Evolutionary conservation across 257 asterid genomes (phyloP).

Genomic region (Anisodus tanguticus): DNA sequence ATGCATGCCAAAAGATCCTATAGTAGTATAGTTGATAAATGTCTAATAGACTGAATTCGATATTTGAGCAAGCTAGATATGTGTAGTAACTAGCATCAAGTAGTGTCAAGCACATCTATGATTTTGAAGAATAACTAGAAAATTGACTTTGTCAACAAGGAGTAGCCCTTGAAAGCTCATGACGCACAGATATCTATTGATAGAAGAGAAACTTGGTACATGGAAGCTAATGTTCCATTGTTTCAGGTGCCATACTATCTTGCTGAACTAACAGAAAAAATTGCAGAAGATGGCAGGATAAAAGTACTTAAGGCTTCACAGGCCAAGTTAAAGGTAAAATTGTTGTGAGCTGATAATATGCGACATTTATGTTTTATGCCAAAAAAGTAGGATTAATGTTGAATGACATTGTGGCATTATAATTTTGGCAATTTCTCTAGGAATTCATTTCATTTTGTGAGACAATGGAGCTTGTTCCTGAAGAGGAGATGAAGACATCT

Average conservation of each 20-base stretch:
- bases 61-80: neutral
- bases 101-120: neutral
- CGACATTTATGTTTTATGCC: neutral
- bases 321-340: conserved; percentile 75
- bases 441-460: conserved; percentile 88
- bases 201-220: conserved; percentile 21
- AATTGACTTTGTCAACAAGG: neutral
- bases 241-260: conserved; percentile 82
- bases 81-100: neutral
- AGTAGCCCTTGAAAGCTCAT: neutral
- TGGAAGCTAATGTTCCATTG: conserved; percentile 2
- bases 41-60: no score
- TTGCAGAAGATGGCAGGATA: conserved; percentile 67
- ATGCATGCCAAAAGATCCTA: no score
- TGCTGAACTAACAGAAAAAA: conserved; percentile 76
- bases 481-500: conserved; percentile 68
- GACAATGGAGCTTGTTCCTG: conserved; percentile 90
- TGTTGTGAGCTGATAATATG: neutral
- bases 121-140: neutral
- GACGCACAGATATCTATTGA: neutral
- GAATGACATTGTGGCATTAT: neutral
- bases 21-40: no score
- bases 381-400: neutral
- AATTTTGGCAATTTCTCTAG: conserved; percentile 43
- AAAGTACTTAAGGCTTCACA: conserved; percentile 67